Conservation (phyloP, 371 early-diverging fungal genomes). For the Nematocida sp. region DNA sequence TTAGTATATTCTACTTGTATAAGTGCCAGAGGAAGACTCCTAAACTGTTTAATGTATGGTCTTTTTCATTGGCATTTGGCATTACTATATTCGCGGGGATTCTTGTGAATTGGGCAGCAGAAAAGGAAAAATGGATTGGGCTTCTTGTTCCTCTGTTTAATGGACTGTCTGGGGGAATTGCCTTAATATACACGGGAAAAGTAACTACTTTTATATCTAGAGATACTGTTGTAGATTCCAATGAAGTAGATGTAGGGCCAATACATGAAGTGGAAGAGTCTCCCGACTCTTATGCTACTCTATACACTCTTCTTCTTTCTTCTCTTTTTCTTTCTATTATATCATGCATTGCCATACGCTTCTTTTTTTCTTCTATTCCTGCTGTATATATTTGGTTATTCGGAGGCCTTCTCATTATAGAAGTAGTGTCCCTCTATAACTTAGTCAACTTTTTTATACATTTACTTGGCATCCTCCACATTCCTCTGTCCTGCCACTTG, state of each 20-base stretch:
- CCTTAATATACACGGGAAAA: constrained; percentile 36
- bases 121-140: constrained; percentile 20
- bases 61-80: constrained; percentile 2
- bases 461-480: not conserved
- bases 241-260: not conserved
- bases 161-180: constrained; percentile 29
- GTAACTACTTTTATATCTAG: constrained; percentile 19
- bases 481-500: constrained; percentile 21
- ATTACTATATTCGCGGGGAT: constrained; percentile 34
- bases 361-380: constrained; percentile 1
- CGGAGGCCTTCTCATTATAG: constrained; percentile 15
- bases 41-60: constrained; percentile 36
- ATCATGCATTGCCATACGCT: not conserved
- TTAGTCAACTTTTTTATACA: constrained; percentile 14
- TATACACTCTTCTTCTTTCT: constrained; percentile 17
- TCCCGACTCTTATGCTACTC: constrained; percentile 17
- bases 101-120: constrained; percentile 5
- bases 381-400: not conserved
- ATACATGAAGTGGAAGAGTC: constrained; percentile 1
- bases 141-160: constrained; percentile 42
- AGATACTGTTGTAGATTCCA: not conserved
- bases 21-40: not conserved
- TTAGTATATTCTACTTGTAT: constrained; percentile 8
- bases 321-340: not conserved
- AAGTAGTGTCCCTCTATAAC: constrained; percentile 29